Conservation (phyloP, 208 protist genomes). For the Acanthamoeba lenticulata region DNA sequence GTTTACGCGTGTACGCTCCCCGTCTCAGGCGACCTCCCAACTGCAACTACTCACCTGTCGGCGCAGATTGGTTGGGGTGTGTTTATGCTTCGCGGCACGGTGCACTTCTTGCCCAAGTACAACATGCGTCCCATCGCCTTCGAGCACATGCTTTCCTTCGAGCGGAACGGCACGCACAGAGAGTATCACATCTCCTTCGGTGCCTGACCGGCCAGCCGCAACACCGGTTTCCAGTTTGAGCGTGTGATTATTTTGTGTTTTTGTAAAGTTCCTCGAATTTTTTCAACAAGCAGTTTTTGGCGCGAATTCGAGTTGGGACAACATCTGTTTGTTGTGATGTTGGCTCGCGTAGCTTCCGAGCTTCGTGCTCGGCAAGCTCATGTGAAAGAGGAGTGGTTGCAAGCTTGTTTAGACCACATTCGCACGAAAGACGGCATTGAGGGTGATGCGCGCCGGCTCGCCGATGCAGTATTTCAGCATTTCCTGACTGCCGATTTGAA, state of each 20-base stretch:
- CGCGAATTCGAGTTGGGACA: background rate
- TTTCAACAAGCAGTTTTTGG: background rate
- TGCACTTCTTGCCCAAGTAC: constrained; percentile 31
- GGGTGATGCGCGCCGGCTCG: background rate
- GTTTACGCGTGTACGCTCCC: background rate
- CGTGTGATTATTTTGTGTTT: background rate
- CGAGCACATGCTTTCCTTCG: constrained; percentile 60
- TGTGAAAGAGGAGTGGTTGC: constrained; percentile 10
- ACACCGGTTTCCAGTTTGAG: background rate
- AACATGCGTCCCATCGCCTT: constrained; percentile 43
- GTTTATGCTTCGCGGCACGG: background rate
- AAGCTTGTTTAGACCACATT: background rate
- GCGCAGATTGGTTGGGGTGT: constrained; percentile 28
- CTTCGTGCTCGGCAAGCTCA: background rate
- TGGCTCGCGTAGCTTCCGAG: background rate
- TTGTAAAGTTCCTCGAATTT: no score
- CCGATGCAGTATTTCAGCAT: background rate
- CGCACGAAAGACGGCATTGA: background rate
- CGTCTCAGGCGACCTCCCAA: background rate
- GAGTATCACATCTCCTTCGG: constrained; percentile 50
- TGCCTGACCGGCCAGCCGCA: background rate
- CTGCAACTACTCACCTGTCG: background rate
- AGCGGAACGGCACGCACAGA: constrained; percentile 49
- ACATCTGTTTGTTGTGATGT: background rate
- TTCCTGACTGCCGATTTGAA: background rate